These are phyloP conservation scores for Fusarium sp. DNA, from an alignment of 2,329 filamentous ascomycete species.

Conservation along the genomic window DNA sequence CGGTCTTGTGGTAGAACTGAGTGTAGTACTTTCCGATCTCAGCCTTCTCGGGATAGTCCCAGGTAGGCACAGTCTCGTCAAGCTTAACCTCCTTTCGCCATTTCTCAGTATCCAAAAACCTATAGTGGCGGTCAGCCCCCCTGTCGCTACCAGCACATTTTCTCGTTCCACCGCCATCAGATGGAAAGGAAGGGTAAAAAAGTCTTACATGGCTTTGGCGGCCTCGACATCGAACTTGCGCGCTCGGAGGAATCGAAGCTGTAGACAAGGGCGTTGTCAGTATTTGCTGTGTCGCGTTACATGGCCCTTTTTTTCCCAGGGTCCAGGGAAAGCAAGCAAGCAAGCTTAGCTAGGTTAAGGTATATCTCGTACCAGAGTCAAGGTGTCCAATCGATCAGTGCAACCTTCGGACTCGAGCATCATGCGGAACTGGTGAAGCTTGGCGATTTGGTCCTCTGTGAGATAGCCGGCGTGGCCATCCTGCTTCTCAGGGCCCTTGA, in stretches of 20 bases:
- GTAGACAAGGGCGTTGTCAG: constrained; percentile 17
- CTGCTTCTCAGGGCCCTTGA: constrained; percentile 73
- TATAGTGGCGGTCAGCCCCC: constrained; percentile 53
- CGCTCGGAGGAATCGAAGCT: constrained; percentile 91
- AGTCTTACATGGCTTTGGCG: constrained; percentile 81
- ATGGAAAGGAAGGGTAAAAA: background rate
- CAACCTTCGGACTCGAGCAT: constrained; percentile 86
- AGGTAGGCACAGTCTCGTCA: constrained; percentile 80
- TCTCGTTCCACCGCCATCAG: constrained; percentile 31
- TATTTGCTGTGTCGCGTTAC: constrained; percentile 6
- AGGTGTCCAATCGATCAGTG: constrained; percentile 86
- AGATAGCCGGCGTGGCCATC: constrained; percentile 89
- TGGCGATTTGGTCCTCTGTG: constrained; percentile 86
- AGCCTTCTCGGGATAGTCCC: constrained; percentile 87
- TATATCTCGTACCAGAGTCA: constrained; percentile 77
- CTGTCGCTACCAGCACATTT: constrained; percentile 24
- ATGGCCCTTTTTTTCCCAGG: constrained; percentile 12
- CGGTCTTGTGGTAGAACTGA: constrained; percentile 98
- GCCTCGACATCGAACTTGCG: constrained; percentile 91
- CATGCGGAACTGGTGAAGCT: constrained; percentile 85
- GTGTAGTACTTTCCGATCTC: constrained; percentile 92
- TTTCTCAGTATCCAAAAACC: constrained; percentile 90
- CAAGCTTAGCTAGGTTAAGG: constrained; percentile 5
- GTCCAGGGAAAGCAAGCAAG: background rate
- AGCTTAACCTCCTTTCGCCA: constrained; percentile 91